Evolutionary conservation across 169 alveolate genomes (phyloP), one percentile per base, ranked within the genome.

Genomic region (Cryptosporidium xiaoi): DNA sequence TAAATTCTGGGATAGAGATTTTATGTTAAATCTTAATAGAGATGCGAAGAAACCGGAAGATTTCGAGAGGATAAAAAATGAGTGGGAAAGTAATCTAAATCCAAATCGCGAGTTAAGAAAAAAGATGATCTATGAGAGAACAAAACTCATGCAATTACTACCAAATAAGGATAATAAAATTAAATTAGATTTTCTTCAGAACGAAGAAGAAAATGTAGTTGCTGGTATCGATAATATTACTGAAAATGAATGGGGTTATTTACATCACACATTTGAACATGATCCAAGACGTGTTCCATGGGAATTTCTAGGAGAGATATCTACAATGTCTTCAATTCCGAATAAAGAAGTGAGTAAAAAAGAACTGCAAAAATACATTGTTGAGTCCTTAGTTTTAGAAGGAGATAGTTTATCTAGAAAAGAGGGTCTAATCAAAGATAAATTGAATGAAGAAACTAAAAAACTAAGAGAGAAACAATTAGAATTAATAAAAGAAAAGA

Each of bases 201-300:
- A 60, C 34, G 77, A 77, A 24, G 71, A 77, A 60, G 33, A 36
- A 24, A 65, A 34, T 34, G 4, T 46, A 1, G 18, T 7, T 2
- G 53, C 7, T 8, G 56, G 44, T 40, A 77, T n/a, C 33, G 51
- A 56, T 0, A 60, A 33, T 60, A 77, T 34, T 58, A 60, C 40
- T 29, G 51, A 53, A 15, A 2, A 4, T 16, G 55, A 56, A 2
- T 69, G 83, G 83, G 36, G 44, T 13, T 27, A 55, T 20, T 29
- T 69, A 16, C 66, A 69, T 34, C 83, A 69, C 50, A 69, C 83
- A 69, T 69, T 29, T 53, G 55, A 69, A 69, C 24, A 36, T 40
- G 83, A 69, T 55, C 83, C 83, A n/a, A 69, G 67, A 3, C 48
- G 66, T 77, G 71, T 77, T 33, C 87, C 87, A 18, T 77, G 87